phyloP scores from a whole-genome alignment of 441 rosid genomes.

The Erodium moschatum region DNA sequence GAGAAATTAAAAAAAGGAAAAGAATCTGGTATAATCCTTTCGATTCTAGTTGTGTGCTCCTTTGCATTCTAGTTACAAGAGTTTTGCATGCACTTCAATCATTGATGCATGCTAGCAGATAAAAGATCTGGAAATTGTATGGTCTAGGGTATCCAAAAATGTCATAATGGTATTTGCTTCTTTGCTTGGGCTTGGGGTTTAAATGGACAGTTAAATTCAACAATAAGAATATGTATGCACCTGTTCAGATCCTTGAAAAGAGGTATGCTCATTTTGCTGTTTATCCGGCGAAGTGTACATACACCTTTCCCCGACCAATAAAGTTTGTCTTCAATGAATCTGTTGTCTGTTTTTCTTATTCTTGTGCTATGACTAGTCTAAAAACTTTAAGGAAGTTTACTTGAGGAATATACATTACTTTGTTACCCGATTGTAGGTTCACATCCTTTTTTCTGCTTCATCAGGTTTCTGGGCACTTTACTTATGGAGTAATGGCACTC shows the following conservation, averaged over 20 bases:
- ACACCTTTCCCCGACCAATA: not conserved
- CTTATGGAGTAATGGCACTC: slow-evolving; percentile 94
- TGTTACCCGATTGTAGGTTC: not conserved
- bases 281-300: not conserved
- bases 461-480: slow-evolving; percentile 89
- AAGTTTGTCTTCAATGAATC: not conserved
- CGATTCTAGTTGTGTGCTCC: not conserved
- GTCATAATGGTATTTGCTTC: not conserved
- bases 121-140: not conserved
- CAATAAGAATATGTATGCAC: not conserved
- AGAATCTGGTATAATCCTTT: not conserved
- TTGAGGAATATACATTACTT: not conserved
- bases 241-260: slow-evolving; percentile 1
- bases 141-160: not conserved
- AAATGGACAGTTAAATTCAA: too few relatives aligned
- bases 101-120: not conserved
- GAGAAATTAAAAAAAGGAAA: not conserved
- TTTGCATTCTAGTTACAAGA: not conserved
- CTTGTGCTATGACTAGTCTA: not conserved
- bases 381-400: not conserved
- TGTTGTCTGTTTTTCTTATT: not conserved
- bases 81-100: not conserved
- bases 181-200: not conserved
- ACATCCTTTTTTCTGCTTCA: slow-evolving; percentile 6
- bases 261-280: not conserved